Conservation (phyloP, 352 stramenopile genomes). For the Thraustochytrium sp. region DNA sequence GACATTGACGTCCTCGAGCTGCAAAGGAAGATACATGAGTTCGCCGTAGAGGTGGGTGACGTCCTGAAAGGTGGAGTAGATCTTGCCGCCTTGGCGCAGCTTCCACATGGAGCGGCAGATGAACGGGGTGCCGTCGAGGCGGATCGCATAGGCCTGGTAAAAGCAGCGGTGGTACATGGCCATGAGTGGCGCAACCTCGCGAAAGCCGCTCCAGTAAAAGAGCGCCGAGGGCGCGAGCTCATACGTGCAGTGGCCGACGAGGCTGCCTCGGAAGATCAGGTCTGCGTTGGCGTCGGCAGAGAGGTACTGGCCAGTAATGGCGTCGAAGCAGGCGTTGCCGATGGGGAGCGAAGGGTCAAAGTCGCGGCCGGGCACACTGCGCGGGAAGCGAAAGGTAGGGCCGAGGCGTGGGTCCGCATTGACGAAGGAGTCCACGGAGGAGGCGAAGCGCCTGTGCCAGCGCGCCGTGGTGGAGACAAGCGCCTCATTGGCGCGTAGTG, state of each 20-base stretch:
- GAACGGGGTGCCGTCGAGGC: not conserved
- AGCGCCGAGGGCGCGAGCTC: not conserved
- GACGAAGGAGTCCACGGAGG: not conserved
- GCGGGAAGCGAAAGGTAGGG: not conserved
- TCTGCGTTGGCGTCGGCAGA: not conserved
- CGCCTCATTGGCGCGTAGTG: not conserved
- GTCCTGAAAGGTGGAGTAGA: slow-evolving; percentile 17
- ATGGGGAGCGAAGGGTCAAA: not conserved
- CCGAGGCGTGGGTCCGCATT: not conserved
- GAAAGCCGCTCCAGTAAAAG: slow-evolving; percentile 14
- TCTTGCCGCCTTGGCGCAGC: not conserved
- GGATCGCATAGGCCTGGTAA: not conserved
- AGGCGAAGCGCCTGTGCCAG: not conserved
- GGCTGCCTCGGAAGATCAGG: not conserved
- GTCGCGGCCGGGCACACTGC: not conserved
- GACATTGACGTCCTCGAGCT: not conserved
- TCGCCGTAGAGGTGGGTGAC: not conserved
- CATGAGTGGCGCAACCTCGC: not conserved
- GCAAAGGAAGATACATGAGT: not conserved
- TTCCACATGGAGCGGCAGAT: not conserved
- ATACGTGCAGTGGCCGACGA: not conserved
- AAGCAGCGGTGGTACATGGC: not conserved
- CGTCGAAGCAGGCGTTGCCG: not conserved
- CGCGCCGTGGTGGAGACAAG: not conserved
- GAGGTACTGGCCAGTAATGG: not conserved